Percentiles rank a stretch among this genome's conserved stretches.
These are phyloP conservation scores for Alternaria sp. DNA, from an alignment of 2,329 filamentous ascomycete species.

Conservation along the genomic window DNA sequence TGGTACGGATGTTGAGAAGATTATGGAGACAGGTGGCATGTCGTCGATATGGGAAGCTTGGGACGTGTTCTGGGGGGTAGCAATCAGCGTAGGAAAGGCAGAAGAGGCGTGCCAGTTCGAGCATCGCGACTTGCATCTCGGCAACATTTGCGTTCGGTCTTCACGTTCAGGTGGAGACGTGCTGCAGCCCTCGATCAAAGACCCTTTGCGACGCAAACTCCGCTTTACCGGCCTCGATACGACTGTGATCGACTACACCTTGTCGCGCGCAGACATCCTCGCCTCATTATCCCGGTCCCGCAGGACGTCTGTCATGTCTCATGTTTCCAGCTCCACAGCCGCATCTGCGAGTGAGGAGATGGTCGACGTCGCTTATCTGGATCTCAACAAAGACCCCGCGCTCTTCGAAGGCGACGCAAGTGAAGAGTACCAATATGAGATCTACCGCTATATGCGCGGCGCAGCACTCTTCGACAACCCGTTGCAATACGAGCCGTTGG, in stretches of 20 bases:
- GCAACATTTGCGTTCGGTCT: constrained; percentile 66
- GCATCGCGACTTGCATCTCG: constrained; percentile 70
- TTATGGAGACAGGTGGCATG: constrained; percentile 45
- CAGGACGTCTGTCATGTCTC: constrained; percentile 18
- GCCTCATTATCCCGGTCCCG: constrained; percentile 7
- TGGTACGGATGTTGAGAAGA: constrained; percentile 60
- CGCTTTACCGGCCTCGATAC: constrained; percentile 64
- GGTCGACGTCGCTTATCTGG: constrained; percentile 52
- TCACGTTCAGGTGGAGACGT: constrained; percentile 33
- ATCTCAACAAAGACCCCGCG: constrained; percentile 52
- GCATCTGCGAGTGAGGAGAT: background rate
- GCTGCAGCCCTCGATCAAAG: constrained; percentile 41
- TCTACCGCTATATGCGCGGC: constrained; percentile 62
- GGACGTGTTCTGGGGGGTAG: constrained; percentile 73
- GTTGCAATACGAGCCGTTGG: constrained; percentile 26
- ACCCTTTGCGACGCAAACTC: constrained; percentile 49
- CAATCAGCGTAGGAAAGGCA: constrained; percentile 65
- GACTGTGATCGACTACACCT: constrained; percentile 72
- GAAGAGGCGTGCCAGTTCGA: constrained; percentile 68
- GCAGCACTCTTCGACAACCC: constrained; percentile 55
- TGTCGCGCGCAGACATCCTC: constrained; percentile 64
- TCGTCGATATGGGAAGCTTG: constrained; percentile 57
- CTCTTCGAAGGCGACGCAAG: constrained; percentile 57
- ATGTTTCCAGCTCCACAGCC: constrained; percentile 7
- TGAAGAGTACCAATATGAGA: constrained; percentile 62